Evolutionary conservation across 148 eudicot genomes (phyloP).

Genomic region (Vaccinium myrtillus): DNA sequence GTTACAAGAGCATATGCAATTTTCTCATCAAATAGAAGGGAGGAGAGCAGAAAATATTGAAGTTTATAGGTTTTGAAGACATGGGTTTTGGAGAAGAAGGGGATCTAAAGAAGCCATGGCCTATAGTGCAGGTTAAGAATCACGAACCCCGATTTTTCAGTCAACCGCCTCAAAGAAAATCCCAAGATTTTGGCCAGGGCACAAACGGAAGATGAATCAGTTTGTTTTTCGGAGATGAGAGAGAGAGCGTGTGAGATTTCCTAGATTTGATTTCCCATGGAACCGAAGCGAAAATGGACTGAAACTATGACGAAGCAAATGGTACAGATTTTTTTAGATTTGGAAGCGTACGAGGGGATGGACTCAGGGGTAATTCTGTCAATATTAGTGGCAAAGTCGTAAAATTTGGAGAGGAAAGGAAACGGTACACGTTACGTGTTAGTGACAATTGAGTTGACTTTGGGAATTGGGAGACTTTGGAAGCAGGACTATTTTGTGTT

Average conservation of each 20-base stretch:
- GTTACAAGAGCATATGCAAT: not conserved
- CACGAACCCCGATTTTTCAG: not conserved
- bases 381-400: not conserved
- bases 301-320: not conserved
- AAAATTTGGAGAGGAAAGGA: not conserved
- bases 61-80: not conserved
- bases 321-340: not conserved
- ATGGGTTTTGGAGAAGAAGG: slow-evolving; percentile 1
- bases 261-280: not conserved
- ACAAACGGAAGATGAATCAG: not conserved
- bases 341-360: not conserved
- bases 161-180: not conserved
- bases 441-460: not conserved
- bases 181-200: not conserved
- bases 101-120: slow-evolving; percentile 17
- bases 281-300: not conserved
- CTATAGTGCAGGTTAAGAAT: slow-evolving; percentile 10
- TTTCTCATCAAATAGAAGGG: slow-evolving; percentile 16
- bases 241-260: not conserved
- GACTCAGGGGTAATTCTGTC: not conserved
- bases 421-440: not conserved
- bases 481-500: not conserved
- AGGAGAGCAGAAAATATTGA: slow-evolving; percentile 4
- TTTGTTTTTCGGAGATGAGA: not conserved
- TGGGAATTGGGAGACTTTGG: not conserved